Conservation (phyloP, 2,329 filamentous ascomycete genomes). For the Blastomyces gilchristii region DNA sequence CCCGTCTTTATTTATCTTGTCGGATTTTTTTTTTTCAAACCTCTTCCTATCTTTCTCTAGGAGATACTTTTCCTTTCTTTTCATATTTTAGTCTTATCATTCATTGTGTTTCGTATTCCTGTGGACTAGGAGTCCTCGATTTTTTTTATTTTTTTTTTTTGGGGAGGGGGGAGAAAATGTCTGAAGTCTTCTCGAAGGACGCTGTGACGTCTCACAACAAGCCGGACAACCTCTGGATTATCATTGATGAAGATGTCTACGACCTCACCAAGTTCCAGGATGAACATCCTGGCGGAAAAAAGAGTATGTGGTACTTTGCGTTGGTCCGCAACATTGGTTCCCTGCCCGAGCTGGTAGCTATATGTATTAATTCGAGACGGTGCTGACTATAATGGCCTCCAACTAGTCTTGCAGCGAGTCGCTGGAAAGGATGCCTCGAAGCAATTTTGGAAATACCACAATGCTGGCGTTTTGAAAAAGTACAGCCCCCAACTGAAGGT, state of each 20-base stretch:
- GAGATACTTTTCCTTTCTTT: background rate
- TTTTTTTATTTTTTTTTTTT: no score
- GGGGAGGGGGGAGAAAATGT: constrained; percentile 68
- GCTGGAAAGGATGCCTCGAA: constrained; percentile 59
- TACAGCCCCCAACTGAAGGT: constrained; percentile 51
- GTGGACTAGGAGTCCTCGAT: background rate
- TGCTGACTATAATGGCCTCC: background rate
- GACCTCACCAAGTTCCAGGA: constrained; percentile 84
- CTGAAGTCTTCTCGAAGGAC: constrained; percentile 69
- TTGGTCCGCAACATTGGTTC: background rate
- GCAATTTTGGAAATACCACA: constrained; percentile 59
- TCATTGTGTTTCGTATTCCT: background rate
- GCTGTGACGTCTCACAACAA: constrained; percentile 93
- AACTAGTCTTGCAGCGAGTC: constrained; percentile 51
- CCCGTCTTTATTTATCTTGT: background rate
- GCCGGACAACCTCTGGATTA: constrained; percentile 71
- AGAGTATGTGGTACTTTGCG: constrained; percentile 42
- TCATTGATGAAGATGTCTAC: constrained; percentile 91
- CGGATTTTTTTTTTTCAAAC: no score
- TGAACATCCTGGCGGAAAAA: constrained; percentile 71
- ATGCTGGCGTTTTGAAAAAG: constrained; percentile 51
- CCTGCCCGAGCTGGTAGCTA: background rate
- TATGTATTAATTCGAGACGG: background rate
- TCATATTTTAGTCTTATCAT: background rate
- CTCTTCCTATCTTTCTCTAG: background rate